These are phyloP conservation scores for Paulownia fortunei DNA, from an alignment of 257 asterid species.

Conservation along the genomic window DNA sequence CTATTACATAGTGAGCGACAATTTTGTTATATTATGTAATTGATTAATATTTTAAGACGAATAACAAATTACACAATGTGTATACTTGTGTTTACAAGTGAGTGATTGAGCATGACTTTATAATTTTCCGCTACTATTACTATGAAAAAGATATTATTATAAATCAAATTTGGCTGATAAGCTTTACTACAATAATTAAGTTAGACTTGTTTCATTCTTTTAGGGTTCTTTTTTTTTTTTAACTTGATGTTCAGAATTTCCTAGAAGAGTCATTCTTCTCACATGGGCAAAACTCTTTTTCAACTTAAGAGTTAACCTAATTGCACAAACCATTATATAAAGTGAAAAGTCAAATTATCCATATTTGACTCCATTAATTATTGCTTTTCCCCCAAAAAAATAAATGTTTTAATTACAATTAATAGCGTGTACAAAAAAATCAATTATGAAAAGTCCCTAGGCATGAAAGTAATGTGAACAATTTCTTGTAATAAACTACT, in stretches of 20 bases:
- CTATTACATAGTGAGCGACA: too few species aligned
- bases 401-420: conserved; percentile 7
- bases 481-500: neutral
- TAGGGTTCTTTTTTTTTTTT: neutral
- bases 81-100: neutral
- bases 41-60: neutral
- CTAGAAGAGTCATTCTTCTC: neutral
- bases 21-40: too few species aligned
- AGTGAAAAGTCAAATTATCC: conserved; percentile 24
- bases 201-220: too few species aligned
- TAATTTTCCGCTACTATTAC: neutral
- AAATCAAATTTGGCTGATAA: too few species aligned
- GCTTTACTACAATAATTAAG: too few species aligned
- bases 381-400: neutral
- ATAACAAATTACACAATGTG: neutral
- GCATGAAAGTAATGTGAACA: neutral
- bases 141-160: too few species aligned
- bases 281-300: neutral
- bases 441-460: neutral
- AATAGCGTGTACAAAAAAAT: neutral
- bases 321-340: neutral
- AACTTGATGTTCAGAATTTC: too few species aligned
- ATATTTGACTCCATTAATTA: conserved; percentile 6
- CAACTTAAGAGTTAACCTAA: neutral
- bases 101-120: neutral